These are phyloP conservation scores for Pythium angustatum DNA, from an alignment of 352 stramenopile genomes.

Conservation along the genomic window DNA sequence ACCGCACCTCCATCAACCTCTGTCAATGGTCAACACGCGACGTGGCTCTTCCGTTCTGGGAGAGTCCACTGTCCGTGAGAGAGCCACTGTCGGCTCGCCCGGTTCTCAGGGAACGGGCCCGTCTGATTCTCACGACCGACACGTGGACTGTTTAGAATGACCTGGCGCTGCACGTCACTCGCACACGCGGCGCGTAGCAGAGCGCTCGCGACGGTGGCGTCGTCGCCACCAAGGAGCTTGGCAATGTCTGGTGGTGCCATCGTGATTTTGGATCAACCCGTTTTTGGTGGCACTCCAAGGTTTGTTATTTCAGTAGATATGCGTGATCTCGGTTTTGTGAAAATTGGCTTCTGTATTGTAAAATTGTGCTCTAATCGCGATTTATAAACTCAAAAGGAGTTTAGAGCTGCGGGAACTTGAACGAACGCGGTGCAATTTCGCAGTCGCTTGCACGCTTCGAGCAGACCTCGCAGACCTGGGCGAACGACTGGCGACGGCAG, in stretches of 20 bases:
- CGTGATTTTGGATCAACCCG: too few relatives aligned
- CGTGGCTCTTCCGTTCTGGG: too few relatives aligned
- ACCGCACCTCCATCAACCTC: too few relatives aligned
- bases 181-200: too few relatives aligned
- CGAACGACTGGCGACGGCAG: conserved; percentile 54
- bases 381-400: not conserved
- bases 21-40: too few relatives aligned
- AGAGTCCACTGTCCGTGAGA: too few relatives aligned
- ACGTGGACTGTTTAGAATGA: too few relatives aligned
- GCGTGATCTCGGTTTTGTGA: not conserved
- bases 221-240: not conserved
- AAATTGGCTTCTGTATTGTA: not conserved
- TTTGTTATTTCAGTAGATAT: not conserved
- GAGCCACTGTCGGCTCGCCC: too few relatives aligned
- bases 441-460: conserved; percentile 32
- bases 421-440: conserved; percentile 13
- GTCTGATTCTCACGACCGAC: too few relatives aligned
- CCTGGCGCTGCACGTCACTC: too few relatives aligned
- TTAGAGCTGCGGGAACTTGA: conserved; percentile 21
- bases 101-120: too few relatives aligned
- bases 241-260: not conserved
- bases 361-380: not conserved
- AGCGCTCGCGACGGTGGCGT: not conserved
- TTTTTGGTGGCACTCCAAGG: too few relatives aligned
- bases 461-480: conserved; percentile 66